Evolutionary conservation across 495 filamentous ascomycete genomes (phyloP), one percentile per base, ranked within the genome.

Genomic region (Pyrenula aspistea): DNA sequence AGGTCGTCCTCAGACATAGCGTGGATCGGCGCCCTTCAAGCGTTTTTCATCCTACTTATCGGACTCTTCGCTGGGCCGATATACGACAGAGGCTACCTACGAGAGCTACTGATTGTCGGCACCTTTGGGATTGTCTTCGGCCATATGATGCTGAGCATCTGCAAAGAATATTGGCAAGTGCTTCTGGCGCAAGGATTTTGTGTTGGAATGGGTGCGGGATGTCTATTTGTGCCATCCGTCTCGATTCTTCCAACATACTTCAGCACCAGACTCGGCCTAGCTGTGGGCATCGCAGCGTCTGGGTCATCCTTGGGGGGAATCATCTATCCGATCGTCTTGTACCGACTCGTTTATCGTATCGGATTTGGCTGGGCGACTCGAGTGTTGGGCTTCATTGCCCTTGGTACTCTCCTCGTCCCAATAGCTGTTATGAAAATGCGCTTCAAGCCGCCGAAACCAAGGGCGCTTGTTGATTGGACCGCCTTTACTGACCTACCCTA

Each of bases 291-390:
- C 2, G 60, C 69, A 2, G 58, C 71, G 0, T 67, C 67, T 3
- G 70, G 78, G 3, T 70, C 72, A 3, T 68, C 66, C 2, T 21
- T 65, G 24, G 79, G 79, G 4, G 77, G 77, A 12, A 62, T 78
- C 47, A 66, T 79, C 49, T 78, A 76, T 56, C 77, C 77, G 0
- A 78, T 80, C 57, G 61, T 73, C 10, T 65, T 79, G 55, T 63
- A 75, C 54, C 61, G 64, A 11, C 67, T 80, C 4, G 57, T 70
- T 19, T 65, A 63, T 0, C 53, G 53, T 25, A 61, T 79, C 51
- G 77, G 76, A 1, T 78, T 79, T 55, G 63, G 56, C 10, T 80
- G 77, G 77, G 67, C 76, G 12, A 72, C 69, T 1, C 66, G 77
- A 1, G 59, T 70, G 8, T 63, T 78, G 2, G 75, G 68, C 12